Conservation (phyloP, 495 filamentous ascomycete species). For the Xylaria scruposa region DNA sequence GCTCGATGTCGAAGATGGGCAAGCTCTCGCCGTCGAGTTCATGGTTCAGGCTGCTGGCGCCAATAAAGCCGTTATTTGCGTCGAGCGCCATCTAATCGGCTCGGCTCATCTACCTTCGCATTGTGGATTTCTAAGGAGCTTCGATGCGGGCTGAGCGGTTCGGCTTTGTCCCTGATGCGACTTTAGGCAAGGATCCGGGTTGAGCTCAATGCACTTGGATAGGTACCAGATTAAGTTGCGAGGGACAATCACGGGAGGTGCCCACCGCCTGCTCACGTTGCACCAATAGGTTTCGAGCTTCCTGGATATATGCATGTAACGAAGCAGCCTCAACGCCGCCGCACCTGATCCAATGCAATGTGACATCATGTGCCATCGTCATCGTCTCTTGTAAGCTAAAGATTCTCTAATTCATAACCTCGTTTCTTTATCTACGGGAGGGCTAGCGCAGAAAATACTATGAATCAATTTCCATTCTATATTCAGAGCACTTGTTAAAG, state of each 20-base stretch:
- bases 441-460: not conserved
- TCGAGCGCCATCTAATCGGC: slow-evolving; percentile 52
- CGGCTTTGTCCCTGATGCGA: not conserved
- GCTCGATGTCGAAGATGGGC: slow-evolving; percentile 92
- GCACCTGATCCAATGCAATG: not conserved
- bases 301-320: slow-evolving; percentile 17
- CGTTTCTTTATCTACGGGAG: not conserved
- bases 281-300: not conserved
- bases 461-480: not conserved
- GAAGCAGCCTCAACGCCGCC: slow-evolving; percentile 13
- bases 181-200: not conserved
- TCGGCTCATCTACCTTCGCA: slow-evolving; percentile 32
- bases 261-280: too few species aligned
- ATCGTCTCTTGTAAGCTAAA: not conserved
- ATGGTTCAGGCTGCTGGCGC: slow-evolving; percentile 52
- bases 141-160: slow-evolving; percentile 5
- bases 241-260: not conserved
- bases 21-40: slow-evolving; percentile 68
- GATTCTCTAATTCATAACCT: not conserved
- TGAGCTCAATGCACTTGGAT: not conserved
- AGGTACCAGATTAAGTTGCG: not conserved
- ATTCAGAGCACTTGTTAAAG: not conserved
- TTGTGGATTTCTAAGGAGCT: slow-evolving; percentile 13
- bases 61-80: slow-evolving; percentile 58
- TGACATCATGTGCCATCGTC: slow-evolving; percentile 20